Evolutionary conservation across 108 stramenopile species (phyloP).

Genomic region (Skeletonema grethae): DNA sequence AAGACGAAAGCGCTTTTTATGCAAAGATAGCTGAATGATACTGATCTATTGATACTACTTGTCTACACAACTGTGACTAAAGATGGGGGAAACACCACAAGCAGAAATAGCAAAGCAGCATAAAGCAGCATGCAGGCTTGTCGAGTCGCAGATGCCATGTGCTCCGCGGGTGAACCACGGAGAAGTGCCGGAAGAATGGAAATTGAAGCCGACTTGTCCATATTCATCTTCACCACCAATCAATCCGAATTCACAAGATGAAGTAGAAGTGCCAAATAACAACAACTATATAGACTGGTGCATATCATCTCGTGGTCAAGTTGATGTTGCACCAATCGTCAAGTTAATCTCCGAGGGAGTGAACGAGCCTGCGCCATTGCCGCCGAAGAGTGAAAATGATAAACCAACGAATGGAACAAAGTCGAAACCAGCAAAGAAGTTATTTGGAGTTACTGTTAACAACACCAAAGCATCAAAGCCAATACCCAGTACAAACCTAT

Average conservation of each 20-base stretch:
- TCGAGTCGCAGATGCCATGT: slow-evolving; percentile 52
- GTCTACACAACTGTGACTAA: too few relatives aligned
- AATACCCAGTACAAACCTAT: slow-evolving; percentile 59
- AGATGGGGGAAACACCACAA: slow-evolving; percentile 66
- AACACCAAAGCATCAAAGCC: slow-evolving; percentile 12
- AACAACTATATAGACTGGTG: slow-evolving; percentile 41
- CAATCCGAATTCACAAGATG: slow-evolving; percentile 7
- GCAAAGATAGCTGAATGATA: too few relatives aligned
- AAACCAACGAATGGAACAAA: slow-evolving; percentile 26
- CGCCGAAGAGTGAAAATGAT: slow-evolving; percentile 19
- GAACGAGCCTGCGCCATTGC: slow-evolving; percentile 43
- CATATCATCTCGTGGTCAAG: slow-evolving; percentile 69
- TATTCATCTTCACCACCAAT: slow-evolving; percentile 14
- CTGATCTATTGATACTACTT: too few relatives aligned
- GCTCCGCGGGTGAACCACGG: slow-evolving; percentile 56
- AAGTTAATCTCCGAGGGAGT: slow-evolving; percentile 72
- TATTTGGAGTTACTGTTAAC: slow-evolving; percentile 3
- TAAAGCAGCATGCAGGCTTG: slow-evolving; percentile 50
- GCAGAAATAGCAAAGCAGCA: slow-evolving; percentile 85
- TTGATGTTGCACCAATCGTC: slow-evolving; percentile 65
- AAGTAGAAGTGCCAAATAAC: slow-evolving; percentile 12
- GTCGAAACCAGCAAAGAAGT: slow-evolving; percentile 4
- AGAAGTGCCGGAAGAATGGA: slow-evolving; percentile 66
- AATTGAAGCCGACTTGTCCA: slow-evolving; percentile 54
- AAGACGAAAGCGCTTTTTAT: too few relatives aligned